Evolutionary conservation across 345 rosid genomes (phyloP).

Genomic region (Xanthoceras sorbifolium): DNA sequence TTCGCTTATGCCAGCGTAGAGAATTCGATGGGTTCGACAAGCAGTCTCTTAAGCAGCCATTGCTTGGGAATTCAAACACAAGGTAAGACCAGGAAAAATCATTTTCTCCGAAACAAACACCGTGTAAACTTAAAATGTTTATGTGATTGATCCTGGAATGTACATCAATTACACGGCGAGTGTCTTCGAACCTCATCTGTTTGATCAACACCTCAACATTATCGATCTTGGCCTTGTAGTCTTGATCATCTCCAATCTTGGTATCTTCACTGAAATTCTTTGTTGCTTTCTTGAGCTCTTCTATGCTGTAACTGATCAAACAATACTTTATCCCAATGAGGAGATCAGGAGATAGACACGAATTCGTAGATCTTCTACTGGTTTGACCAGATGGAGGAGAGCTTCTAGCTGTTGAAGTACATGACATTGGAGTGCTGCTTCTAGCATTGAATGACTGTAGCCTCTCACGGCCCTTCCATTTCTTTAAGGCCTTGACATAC

Average conservation of each 20-base stretch:
- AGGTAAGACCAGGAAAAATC: conserved; percentile 41
- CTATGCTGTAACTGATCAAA: conserved; percentile 35
- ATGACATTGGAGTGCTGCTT: conserved; percentile 35
- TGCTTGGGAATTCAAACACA: conserved; percentile 42
- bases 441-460: conserved; percentile 39
- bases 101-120: conserved; percentile 49
- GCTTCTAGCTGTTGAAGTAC: conserved; percentile 33
- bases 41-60: conserved; percentile 52
- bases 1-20: conserved; percentile 40
- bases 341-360: conserved; percentile 61
- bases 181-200: conserved; percentile 46
- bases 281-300: conserved; percentile 43
- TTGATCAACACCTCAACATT: conserved; percentile 47
- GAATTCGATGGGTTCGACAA: conserved; percentile 28
- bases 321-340: conserved; percentile 52
- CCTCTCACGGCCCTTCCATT: conserved; percentile 28
- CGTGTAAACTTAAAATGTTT: conserved; percentile 48
- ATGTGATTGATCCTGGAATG: conserved; percentile 60
- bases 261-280: conserved; percentile 37
- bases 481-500: conserved; percentile 30
- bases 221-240: conserved; percentile 40
- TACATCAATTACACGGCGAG: conserved; percentile 40
- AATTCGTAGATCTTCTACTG: conserved; percentile 38
- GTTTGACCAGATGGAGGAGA: conserved; percentile 41
- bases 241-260: conserved; percentile 37